A percentile compares a stretch with the other conserved stretches of the same genome.
These are phyloP conservation scores for Candida dajiaensis DNA, from an alignment of 805 yeast genomes.

Conservation along the genomic window DNA sequence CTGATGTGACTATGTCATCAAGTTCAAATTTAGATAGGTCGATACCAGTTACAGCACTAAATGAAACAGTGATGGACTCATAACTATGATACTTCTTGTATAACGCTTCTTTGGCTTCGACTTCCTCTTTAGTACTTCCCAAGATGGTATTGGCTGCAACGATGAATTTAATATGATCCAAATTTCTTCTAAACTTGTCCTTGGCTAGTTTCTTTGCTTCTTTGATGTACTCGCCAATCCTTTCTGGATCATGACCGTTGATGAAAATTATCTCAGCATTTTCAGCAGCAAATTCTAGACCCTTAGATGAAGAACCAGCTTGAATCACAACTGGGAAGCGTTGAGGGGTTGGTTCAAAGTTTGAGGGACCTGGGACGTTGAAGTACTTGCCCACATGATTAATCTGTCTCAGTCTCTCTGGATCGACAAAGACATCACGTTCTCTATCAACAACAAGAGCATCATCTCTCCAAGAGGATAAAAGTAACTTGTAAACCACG, in stretches of 20 bases:
- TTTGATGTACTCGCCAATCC: neutral
- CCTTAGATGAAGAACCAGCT: conserved; percentile 37
- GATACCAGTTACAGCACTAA: conserved; percentile 1
- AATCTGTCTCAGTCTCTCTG: conserved; percentile 30
- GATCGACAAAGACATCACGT: conserved; percentile 27
- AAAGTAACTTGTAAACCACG: conserved; percentile 31
- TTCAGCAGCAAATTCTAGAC: conserved; percentile 34
- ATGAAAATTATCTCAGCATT: conserved; percentile 35
- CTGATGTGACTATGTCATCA: conserved; percentile 15
- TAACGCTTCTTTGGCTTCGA: conserved; percentile 18
- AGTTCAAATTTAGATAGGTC: conserved; percentile 13
- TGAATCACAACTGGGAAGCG: conserved; percentile 37
- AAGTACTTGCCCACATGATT: conserved; percentile 26
- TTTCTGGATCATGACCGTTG: conserved; percentile 1
- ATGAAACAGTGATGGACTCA: neutral
- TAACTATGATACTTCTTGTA: neutral
- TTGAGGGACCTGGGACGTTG: conserved; percentile 13
- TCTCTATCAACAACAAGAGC: conserved; percentile 18
- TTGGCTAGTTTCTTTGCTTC: conserved; percentile 27
- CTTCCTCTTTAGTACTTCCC: conserved; percentile 36
- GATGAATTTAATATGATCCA: conserved; percentile 31
- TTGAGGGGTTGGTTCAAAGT: conserved; percentile 36
- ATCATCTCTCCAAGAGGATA: conserved; percentile 37
- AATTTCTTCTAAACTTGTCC: conserved; percentile 31
- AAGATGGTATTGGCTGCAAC: conserved; percentile 32